Evolutionary conservation across 108 stramenopile species (phyloP).

Genomic region (Pseudonitzschia pungens): DNA sequence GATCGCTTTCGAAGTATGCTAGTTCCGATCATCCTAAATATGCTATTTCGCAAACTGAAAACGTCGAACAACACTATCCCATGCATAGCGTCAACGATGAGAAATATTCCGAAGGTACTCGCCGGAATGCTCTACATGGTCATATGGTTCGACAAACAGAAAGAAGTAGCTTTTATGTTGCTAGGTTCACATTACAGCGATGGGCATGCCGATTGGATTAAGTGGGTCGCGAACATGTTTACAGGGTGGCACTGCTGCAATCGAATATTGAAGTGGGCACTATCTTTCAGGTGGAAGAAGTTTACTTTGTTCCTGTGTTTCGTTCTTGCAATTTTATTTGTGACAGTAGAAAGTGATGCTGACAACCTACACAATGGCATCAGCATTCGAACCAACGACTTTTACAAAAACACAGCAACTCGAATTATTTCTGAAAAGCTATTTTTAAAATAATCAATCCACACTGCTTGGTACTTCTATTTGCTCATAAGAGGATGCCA

Average conservation of each 20-base stretch:
- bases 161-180: neutral
- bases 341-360: neutral
- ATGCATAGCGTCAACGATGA: neutral
- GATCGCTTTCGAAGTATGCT: neutral
- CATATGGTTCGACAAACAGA: neutral
- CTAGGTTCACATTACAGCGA: neutral
- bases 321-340: neutral
- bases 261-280: too few relatives aligned
- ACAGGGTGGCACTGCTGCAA: neutral
- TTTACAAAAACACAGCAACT: too few relatives aligned
- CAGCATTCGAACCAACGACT: too few relatives aligned
- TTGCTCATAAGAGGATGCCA: constrained; percentile 74
- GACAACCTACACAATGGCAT: neutral
- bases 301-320: neutral
- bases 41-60: neutral
- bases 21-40: neutral
- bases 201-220: neutral
- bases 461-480: constrained; percentile 16
- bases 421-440: too few relatives aligned
- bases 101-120: neutral
- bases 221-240: neutral
- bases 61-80: neutral
- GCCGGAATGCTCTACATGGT: neutral
- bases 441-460: neutral
- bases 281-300: neutral